These are phyloP conservation scores for Simplicillium aogashimaense DNA, from an alignment of 2,329 filamentous ascomycete species.

Conservation along the genomic window DNA sequence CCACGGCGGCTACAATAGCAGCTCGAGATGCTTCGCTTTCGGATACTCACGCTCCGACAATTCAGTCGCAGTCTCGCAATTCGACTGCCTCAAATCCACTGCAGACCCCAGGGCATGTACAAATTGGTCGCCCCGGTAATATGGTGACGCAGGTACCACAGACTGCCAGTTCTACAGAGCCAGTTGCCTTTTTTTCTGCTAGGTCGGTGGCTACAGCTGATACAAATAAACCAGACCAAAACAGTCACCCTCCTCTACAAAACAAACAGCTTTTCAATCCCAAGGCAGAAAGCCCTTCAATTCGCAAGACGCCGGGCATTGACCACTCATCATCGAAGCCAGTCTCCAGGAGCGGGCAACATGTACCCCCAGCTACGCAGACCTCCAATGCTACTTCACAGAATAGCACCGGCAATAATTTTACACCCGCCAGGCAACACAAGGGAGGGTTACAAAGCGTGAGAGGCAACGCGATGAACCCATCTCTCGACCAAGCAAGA, in stretches of 20 bases:
- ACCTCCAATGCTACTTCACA: constrained; percentile 5
- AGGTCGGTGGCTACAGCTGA: constrained; percentile 1
- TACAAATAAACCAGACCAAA: not conserved
- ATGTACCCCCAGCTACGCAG: constrained; percentile 33
- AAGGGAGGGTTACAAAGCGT: constrained; percentile 13
- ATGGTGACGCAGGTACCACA: not conserved
- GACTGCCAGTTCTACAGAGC: not conserved
- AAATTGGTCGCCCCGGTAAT: not conserved
- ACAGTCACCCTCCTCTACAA: constrained; percentile 25
- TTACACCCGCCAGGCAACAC: not conserved
- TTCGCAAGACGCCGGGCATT: constrained; percentile 79
- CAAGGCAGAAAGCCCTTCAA: constrained; percentile 69
- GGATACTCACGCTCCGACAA: not conserved
- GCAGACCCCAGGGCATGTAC: constrained; percentile 3
- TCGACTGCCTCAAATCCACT: constrained; percentile 1
- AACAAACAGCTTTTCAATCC: constrained; percentile 56
- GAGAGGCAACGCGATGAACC: constrained; percentile 37
- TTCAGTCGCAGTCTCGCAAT: not conserved
- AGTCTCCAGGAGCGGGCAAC: constrained; percentile 46
- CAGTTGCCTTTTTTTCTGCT: constrained; percentile 7
- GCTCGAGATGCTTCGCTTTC: not conserved
- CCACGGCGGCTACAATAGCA: constrained; percentile 12
- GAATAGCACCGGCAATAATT: constrained; percentile 6
- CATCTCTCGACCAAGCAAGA: constrained; percentile 41
- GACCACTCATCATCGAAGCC: constrained; percentile 73